phyloP scores from a whole-genome alignment of 2,329 filamentous ascomycete genomes.

The Ceratocystis destructans region DNA sequence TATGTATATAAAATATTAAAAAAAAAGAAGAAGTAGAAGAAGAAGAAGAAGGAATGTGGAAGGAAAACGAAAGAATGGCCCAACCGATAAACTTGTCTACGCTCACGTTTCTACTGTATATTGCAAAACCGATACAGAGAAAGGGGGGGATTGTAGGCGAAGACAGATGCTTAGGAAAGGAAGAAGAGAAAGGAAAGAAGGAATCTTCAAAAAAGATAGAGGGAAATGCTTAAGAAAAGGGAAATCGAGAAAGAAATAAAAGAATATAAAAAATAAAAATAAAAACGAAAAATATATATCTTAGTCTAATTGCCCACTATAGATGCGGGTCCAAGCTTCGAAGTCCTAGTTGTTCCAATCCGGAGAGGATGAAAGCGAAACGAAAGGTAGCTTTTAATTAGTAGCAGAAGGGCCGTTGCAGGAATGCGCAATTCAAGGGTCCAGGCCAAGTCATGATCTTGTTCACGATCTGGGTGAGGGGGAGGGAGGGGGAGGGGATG shows the following conservation, averaged over 20 bases:
- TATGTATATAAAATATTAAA: not conserved
- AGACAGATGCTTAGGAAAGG: slow-evolving; percentile 12
- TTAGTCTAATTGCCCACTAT: slow-evolving; percentile 2
- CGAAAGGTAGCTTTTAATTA: not conserved
- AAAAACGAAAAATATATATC: not conserved
- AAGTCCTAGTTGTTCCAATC: not conserved
- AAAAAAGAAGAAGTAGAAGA: not conserved
- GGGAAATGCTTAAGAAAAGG: slow-evolving; percentile 6
- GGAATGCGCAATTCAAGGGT: not conserved
- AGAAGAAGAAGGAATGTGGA: not conserved
- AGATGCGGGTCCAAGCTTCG: not conserved
- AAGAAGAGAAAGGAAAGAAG: slow-evolving; percentile 8
- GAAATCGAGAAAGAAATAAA: not conserved
- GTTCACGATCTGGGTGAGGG: not conserved
- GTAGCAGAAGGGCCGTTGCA: slow-evolving; percentile 3
- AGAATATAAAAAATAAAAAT: too few relatives aligned
- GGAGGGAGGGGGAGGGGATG: not conserved
- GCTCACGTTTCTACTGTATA: slow-evolving; percentile 16
- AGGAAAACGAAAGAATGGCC: not conserved
- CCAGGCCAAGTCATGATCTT: not conserved
- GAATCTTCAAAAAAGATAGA: not conserved
- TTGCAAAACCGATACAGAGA: slow-evolving; percentile 18
- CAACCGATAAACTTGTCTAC: not conserved
- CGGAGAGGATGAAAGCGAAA: too few relatives aligned
- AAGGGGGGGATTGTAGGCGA: slow-evolving; percentile 7